Percentiles rank a stretch among this genome's conserved stretches.
phyloP scores from a whole-genome alignment of 176 grass and related monocot species.

The Pontederia paniculata region DNA sequence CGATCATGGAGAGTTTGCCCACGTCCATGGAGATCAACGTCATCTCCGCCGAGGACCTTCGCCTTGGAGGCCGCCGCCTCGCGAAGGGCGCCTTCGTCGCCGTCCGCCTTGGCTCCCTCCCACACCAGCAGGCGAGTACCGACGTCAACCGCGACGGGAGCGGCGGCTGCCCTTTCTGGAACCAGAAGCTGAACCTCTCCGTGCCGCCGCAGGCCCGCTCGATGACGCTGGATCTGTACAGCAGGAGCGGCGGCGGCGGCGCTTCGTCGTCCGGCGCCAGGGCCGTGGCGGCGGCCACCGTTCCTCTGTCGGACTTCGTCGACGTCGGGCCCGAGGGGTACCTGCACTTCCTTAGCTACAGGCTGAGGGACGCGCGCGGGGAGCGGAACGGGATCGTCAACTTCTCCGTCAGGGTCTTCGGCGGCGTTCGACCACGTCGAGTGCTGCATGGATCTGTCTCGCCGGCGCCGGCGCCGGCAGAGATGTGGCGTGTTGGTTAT shows the following conservation, averaged over 20 bases:
- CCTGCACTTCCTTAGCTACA: constrained; percentile 14
- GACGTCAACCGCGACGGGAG: neutral
- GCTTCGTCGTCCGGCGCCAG: neutral
- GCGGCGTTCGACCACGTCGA: neutral
- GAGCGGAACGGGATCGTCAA: constrained; percentile 4
- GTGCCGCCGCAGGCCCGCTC: neutral
- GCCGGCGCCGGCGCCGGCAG: too few species aligned
- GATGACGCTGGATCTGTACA: constrained; percentile 1
- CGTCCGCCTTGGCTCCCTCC: neutral
- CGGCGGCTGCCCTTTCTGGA: constrained; percentile 3
- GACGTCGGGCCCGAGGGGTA: neutral
- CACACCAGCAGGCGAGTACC: neutral
- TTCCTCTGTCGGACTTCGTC: constrained; percentile 12
- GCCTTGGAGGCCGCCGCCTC: neutral
- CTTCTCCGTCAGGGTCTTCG: constrained; percentile 4
- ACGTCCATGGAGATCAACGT: constrained; percentile 2
- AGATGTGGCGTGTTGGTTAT: too few species aligned
- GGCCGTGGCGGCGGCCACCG: neutral
- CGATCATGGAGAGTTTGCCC: neutral
- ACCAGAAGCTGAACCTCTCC: neutral
- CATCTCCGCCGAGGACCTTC: constrained; percentile 14
- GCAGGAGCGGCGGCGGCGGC: neutral
- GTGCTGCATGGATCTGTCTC: neutral
- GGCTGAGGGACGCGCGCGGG: neutral
- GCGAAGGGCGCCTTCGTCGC: constrained; percentile 1